These are phyloP conservation scores for Dioscorea alata DNA, from an alignment of 106 monocot genomes.

Conservation along the genomic window DNA sequence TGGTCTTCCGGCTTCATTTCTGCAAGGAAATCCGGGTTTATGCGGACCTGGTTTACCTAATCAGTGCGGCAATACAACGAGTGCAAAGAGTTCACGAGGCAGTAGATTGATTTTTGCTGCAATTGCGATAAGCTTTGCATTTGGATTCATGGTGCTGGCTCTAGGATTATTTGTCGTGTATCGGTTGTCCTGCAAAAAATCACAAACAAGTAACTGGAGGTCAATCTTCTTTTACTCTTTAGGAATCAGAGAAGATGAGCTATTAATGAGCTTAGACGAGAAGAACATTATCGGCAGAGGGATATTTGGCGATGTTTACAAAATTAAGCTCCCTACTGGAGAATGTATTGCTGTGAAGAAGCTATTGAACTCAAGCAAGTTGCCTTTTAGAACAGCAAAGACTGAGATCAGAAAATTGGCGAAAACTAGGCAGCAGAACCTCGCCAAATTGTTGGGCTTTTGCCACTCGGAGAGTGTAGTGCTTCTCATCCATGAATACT, in stretches of 20 bases:
- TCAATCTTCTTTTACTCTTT: slow-evolving; percentile 47
- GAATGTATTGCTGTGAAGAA: slow-evolving; percentile 43
- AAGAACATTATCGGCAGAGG: slow-evolving; percentile 51
- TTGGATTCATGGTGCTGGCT: slow-evolving; percentile 18
- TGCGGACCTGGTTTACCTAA: slow-evolving; percentile 71
- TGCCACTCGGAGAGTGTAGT: slow-evolving; percentile 41
- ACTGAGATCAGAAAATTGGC: slow-evolving; percentile 46
- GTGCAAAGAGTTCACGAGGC: not conserved
- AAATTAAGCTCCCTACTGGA: slow-evolving; percentile 31
- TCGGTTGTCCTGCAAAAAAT: slow-evolving; percentile 11
- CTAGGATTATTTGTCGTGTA: slow-evolving; percentile 19
- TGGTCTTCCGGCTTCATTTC: slow-evolving; percentile 59
- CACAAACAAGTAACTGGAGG: slow-evolving; percentile 13
- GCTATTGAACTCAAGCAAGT: slow-evolving; percentile 11
- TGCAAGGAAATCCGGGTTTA: slow-evolving; percentile 65
- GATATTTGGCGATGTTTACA: slow-evolving; percentile 40
- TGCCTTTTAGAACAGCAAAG: slow-evolving; percentile 31
- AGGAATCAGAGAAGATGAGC: slow-evolving; percentile 42
- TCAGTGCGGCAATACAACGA: slow-evolving; percentile 8
- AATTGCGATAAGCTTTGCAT: slow-evolving; percentile 19
- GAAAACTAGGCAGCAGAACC: slow-evolving; percentile 51
- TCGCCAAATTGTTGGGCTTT: slow-evolving; percentile 53
- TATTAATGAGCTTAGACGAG: slow-evolving; percentile 34
- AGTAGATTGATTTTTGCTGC: slow-evolving; percentile 19
- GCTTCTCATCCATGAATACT: slow-evolving; percentile 44